Evolutionary conservation across 2,329 filamentous ascomycete species (phyloP).

Genomic region (Microdochium paspali): DNA sequence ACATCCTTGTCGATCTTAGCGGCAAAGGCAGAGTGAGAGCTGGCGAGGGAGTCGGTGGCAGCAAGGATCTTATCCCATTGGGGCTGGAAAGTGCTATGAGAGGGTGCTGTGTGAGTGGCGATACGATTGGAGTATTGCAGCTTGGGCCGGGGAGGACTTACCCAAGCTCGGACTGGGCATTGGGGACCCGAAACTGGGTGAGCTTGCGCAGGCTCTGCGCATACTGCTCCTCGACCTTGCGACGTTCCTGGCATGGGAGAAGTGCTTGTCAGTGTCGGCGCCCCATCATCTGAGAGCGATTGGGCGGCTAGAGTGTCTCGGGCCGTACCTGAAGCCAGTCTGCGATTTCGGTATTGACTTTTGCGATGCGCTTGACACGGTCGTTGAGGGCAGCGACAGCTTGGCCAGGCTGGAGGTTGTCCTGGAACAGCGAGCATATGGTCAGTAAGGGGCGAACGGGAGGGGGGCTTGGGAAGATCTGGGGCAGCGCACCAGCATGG

Average conservation of each 20-base stretch:
- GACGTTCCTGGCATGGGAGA: slow-evolving; percentile 61
- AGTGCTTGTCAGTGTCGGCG: slow-evolving; percentile 8
- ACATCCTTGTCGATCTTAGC: slow-evolving; percentile 81
- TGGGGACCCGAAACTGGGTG: slow-evolving; percentile 62
- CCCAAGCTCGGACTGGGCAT: slow-evolving; percentile 77
- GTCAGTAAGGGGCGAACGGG: slow-evolving; percentile 11
- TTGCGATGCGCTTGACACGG: slow-evolving; percentile 77
- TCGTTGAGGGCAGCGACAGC: slow-evolving; percentile 77
- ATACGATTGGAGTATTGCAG: neutral
- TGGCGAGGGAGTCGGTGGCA: slow-evolving; percentile 70
- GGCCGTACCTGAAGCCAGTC: slow-evolving; percentile 83
- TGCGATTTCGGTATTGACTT: slow-evolving; percentile 82
- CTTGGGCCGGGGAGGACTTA: slow-evolving; percentile 34
- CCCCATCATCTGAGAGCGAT: neutral
- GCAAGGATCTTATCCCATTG: slow-evolving; percentile 85
- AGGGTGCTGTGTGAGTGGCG: slow-evolving; percentile 12
- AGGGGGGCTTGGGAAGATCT: slow-evolving; percentile 1
- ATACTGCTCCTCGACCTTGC: slow-evolving; percentile 85
- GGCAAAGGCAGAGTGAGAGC: slow-evolving; percentile 74
- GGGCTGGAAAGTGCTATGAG: slow-evolving; percentile 70
- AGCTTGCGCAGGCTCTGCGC: slow-evolving; percentile 74
- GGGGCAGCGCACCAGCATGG: slow-evolving; percentile 70
- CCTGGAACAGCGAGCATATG: slow-evolving; percentile 38
- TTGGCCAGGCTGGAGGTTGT: slow-evolving; percentile 69
- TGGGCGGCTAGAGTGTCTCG: slow-evolving; percentile 1